Conservation (phyloP, 805 yeast genomes). For the Trichomonascus vanleenenianus region DNA sequence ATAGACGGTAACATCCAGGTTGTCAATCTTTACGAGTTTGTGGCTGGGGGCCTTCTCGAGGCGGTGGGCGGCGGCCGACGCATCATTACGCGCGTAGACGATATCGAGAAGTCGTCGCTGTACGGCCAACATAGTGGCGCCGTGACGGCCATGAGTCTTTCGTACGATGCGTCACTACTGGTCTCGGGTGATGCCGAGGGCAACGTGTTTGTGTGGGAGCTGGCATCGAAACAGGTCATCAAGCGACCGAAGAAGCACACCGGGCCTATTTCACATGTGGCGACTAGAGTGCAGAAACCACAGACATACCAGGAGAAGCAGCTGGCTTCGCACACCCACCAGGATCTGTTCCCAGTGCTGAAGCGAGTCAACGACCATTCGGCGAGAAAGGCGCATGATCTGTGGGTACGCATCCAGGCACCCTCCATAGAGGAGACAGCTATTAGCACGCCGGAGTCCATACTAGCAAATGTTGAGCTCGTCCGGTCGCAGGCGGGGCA, state of each 20-base stretch:
- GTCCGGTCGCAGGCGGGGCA: slow-evolving; percentile 4
- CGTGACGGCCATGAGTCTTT: slow-evolving; percentile 49
- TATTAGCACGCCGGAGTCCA: neutral
- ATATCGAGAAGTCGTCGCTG: slow-evolving; percentile 21
- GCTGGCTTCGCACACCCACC: neutral
- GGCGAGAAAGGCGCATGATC: slow-evolving; percentile 13
- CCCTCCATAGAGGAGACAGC: neutral
- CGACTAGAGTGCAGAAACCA: slow-evolving; percentile 4
- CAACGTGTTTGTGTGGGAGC: slow-evolving; percentile 57
- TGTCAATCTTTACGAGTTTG: slow-evolving; percentile 42
- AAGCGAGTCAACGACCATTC: slow-evolving; percentile 19
- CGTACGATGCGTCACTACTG: slow-evolving; percentile 67
- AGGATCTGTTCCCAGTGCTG: slow-evolving; percentile 21
- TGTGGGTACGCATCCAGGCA: slow-evolving; percentile 14
- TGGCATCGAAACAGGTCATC: slow-evolving; percentile 29
- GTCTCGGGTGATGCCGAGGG: slow-evolving; percentile 74
- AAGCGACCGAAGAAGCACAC: slow-evolving; percentile 20
- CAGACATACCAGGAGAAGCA: neutral
- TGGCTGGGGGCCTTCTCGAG: slow-evolving; percentile 37
- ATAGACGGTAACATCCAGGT: slow-evolving; percentile 51
- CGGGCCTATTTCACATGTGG: slow-evolving; percentile 19
- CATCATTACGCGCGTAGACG: slow-evolving; percentile 33
- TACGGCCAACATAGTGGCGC: slow-evolving; percentile 24
- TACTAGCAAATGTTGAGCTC: slow-evolving; percentile 4
- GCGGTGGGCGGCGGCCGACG: slow-evolving; percentile 55